Base-by-base conservation (phyloP, 2,329 filamentous ascomycete genomes). In the Bipolaris victoriae region DNA sequence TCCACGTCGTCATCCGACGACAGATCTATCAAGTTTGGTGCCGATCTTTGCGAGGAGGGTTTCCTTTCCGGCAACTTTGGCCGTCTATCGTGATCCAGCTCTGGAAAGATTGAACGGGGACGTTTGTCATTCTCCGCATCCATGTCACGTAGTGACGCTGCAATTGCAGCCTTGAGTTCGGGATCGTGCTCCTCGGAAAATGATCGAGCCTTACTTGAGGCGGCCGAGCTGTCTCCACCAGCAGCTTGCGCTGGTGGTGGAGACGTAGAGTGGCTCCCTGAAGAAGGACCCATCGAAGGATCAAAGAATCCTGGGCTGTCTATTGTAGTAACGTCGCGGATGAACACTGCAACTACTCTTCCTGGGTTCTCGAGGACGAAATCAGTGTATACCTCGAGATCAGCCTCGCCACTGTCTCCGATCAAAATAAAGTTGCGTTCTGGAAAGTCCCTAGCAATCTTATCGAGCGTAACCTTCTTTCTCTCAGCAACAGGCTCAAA, bases 401-500 rank as follows among this genome's bases (percentile, higher is more conserved):
- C 96, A 7, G 94, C 95, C 77, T 99, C 95, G 36, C 96, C 95
- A 67, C 93, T 97, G 73, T 99, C 95, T 7, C 95, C 95, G 9
- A 98, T 90, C 2, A 99, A 83, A 2, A 99, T 86, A 70, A 99
- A 99, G 67, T 87, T 91, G 43, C 95, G 84, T 48, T 92, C 84
- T 0, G 95, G 95, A 66, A 99, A 99, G 73, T 99, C 96, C 52
- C 84, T 82, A 70, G 98, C 83, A 24, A 99, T 90, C 66, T 88
- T 88, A 62, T 96, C 92, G 1, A 99, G 81, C 0, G 92, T 93
- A 0, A 89, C 88, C 75, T 92, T 94, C 80, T 99, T 99, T 56
- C 94, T 84, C 77, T 99, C 96, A 0, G 94, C 92, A 0, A 97
- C 95, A 9, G 95, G 95, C 76, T 99, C 95, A 67, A 99, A 98